Evolutionary conservation across 176 grass and related monocot genomes (phyloP).

Genomic region (Aegilops longissima): DNA sequence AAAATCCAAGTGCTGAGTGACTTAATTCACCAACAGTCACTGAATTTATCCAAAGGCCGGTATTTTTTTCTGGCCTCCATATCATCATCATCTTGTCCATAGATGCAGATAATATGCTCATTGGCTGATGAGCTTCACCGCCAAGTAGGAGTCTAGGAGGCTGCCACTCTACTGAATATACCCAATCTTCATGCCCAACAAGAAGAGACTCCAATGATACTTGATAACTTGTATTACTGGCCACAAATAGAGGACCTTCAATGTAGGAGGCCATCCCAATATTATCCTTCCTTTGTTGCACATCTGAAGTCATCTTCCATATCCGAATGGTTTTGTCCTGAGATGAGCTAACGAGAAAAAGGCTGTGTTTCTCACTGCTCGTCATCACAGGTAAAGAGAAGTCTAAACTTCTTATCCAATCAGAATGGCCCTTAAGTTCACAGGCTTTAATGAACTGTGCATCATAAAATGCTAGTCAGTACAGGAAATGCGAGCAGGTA

Average conservation of each 20-base stretch:
- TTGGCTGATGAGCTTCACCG: conserved; percentile 64
- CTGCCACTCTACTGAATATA: conserved; percentile 93
- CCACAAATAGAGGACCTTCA: conserved; percentile 77
- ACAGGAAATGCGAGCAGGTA: background rate
- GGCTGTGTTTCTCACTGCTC: conserved; percentile 46
- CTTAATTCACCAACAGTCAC: conserved; percentile 93
- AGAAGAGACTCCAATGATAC: conserved; percentile 91
- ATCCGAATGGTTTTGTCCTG: conserved; percentile 96
- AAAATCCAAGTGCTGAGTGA: conserved; percentile 86
- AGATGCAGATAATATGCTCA: conserved; percentile 93
- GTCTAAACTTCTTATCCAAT: conserved; percentile 97
- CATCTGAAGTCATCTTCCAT: conserved; percentile 75
- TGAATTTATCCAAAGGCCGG: conserved; percentile 89
- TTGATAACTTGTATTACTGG: conserved; percentile 55
- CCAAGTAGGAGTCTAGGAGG: conserved; percentile 53
- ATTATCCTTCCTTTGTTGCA: conserved; percentile 48
- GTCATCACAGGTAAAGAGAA: conserved; percentile 73
- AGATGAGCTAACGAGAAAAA: conserved; percentile 93
- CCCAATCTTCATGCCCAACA: conserved; percentile 94
- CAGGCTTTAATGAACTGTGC: conserved; percentile 73
- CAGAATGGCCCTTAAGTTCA: conserved; percentile 95
- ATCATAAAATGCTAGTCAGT: conserved; percentile 28
- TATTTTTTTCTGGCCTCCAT: conserved; percentile 85
- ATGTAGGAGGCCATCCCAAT: conserved; percentile 87
- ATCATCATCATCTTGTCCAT: conserved; percentile 99